Evolutionary conservation across 306 rosid genomes (phyloP).

Genomic region (Malus asiatica): DNA sequence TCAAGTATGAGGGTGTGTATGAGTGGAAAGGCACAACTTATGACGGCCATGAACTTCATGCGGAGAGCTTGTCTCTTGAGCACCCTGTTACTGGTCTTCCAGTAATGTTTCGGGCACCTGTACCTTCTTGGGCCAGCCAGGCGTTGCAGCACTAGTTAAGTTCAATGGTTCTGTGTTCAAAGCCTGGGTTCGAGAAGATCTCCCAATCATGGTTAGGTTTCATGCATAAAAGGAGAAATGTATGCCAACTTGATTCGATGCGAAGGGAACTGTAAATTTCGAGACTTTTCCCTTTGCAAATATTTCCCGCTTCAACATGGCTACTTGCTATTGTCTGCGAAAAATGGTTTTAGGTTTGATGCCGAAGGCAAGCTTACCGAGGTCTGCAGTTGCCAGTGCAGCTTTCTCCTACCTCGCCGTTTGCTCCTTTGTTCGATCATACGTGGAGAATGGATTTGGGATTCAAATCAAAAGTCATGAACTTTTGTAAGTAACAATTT

Average conservation of each 20-base stretch:
- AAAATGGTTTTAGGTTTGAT: background rate
- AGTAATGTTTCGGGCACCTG: constrained; percentile 46
- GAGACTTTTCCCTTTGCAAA: background rate
- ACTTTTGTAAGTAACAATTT: background rate
- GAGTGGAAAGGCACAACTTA: constrained; percentile 52
- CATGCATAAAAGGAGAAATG: background rate
- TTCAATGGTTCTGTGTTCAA: background rate
- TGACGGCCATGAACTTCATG: constrained; percentile 78
- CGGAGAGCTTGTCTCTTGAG: constrained; percentile 61
- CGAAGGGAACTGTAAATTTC: background rate
- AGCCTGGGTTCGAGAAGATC: background rate
- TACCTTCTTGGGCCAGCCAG: constrained; percentile 60
- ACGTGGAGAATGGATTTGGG: background rate
- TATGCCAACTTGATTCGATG: background rate
- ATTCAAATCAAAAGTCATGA: background rate
- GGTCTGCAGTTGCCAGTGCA: background rate
- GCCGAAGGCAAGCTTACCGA: background rate
- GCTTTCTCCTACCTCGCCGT: background rate
- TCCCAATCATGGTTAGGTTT: background rate
- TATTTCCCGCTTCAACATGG: background rate
- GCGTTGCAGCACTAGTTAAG: constrained; percentile 21
- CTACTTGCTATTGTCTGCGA: background rate
- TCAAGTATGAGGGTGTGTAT: constrained; percentile 77
- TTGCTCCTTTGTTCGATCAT: background rate
- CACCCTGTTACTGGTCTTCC: constrained; percentile 67